These are phyloP conservation scores for Kazachstania bromeliacearum DNA, from an alignment of 805 yeast genomes.

Conservation along the genomic window DNA sequence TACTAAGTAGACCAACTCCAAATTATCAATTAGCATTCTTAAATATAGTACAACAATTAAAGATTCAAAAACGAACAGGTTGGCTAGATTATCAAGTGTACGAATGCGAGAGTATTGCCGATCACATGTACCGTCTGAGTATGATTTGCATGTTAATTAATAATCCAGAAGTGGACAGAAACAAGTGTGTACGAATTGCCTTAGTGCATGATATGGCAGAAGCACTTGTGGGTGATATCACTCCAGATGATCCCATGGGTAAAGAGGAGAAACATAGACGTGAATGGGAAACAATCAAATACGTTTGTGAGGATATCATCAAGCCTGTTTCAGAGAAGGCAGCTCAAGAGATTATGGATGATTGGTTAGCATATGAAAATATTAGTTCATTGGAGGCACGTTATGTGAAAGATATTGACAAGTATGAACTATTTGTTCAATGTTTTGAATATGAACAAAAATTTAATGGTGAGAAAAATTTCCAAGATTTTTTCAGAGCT, in stretches of 20 bases:
- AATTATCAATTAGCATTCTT: slow-evolving; percentile 45
- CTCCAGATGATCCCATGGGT: slow-evolving; percentile 65
- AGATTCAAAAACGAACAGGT: slow-evolving; percentile 81
- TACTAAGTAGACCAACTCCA: slow-evolving; percentile 18
- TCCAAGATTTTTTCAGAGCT: slow-evolving; percentile 63
- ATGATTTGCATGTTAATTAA: slow-evolving; percentile 62
- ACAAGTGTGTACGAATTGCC: slow-evolving; percentile 75
- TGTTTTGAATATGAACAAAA: slow-evolving; percentile 76
- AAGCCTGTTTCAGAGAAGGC: slow-evolving; percentile 54
- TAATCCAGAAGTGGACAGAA: slow-evolving; percentile 43
- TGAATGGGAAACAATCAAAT: slow-evolving; percentile 64
- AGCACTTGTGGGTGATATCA: slow-evolving; percentile 86
- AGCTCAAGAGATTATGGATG: slow-evolving; percentile 53
- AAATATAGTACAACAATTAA: slow-evolving; percentile 62
- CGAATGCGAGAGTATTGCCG: slow-evolving; percentile 61
- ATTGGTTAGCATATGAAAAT: slow-evolving; percentile 87
- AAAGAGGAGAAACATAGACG: slow-evolving; percentile 79
- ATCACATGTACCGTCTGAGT: slow-evolving; percentile 94
- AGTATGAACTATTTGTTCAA: slow-evolving; percentile 76
- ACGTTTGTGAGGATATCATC: slow-evolving; percentile 48
- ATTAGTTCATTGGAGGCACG: slow-evolving; percentile 73
- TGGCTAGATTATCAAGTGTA: slow-evolving; percentile 63
- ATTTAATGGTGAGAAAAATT: slow-evolving; percentile 45
- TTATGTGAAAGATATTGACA: slow-evolving; percentile 90
- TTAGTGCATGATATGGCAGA: slow-evolving; percentile 93